Conservation (phyloP, 73 alveolate genomes). For the Paramecium biaurelia region DNA sequence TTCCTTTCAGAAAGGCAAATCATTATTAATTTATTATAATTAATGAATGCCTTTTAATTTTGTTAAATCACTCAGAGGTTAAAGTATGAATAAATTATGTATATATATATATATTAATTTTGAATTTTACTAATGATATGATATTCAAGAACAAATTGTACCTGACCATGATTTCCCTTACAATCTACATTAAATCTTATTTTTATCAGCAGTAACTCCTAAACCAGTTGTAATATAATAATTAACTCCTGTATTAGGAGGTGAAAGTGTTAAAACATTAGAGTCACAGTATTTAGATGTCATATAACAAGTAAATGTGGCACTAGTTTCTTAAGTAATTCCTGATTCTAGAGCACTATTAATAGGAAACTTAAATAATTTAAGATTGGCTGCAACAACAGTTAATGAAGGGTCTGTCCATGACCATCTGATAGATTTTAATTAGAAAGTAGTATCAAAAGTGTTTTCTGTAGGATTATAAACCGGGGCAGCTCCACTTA, state of each 20-base stretch:
- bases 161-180: background rate
- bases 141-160: background rate
- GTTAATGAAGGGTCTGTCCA: constrained; percentile 6
- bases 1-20: background rate
- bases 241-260: background rate
- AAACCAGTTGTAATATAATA: background rate
- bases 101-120: no score
- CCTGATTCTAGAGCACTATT: background rate
- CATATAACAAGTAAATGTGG: background rate
- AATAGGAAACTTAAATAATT: background rate
- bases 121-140: background rate
- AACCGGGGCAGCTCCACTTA: background rate
- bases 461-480: background rate
- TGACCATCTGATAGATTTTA: background rate
- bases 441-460: background rate
- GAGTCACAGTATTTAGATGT: background rate
- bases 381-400: background rate
- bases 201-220: background rate
- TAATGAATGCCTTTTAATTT: no score
- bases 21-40: background rate
- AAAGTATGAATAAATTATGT: background rate
- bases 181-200: background rate
- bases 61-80: background rate
- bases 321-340: background rate
- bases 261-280: background rate